Conservation (phyloP, 2,329 filamentous ascomycete genomes). For the Sarocladiaceae sp. region DNA sequence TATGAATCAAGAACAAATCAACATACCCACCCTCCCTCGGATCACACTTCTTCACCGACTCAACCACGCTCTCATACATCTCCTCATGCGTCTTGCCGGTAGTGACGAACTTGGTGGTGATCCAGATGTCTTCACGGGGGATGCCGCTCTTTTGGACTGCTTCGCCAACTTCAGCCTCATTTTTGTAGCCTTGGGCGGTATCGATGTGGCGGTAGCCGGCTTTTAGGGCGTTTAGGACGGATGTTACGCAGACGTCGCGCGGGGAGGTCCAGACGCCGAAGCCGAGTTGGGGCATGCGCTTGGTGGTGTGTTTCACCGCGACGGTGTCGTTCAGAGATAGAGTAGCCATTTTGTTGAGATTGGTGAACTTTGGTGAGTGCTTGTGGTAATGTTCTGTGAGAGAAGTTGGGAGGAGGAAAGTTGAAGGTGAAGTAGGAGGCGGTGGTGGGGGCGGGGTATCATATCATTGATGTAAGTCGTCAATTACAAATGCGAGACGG, state of each 20-base stretch:
- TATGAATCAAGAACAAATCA: slow-evolving; percentile 69
- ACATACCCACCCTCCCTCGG: slow-evolving; percentile 55
- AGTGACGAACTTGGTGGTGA: slow-evolving; percentile 54
- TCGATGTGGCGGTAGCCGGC: slow-evolving; percentile 55
- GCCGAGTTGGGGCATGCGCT: slow-evolving; percentile 57
- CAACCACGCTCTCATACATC: slow-evolving; percentile 54
- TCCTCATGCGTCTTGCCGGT: slow-evolving; percentile 43
- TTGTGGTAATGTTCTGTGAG: background rate
- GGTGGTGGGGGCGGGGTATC: too few species aligned
- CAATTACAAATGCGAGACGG: too few species aligned
- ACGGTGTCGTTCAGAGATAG: background rate
- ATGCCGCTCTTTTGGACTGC: slow-evolving; percentile 42
- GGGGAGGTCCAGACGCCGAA: slow-evolving; percentile 66
- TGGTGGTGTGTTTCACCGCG: background rate
- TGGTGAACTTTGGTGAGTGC: background rate
- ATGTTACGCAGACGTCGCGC: slow-evolving; percentile 46
- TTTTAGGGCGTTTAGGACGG: slow-evolving; percentile 50
- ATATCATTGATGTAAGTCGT: too few species aligned
- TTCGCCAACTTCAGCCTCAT: slow-evolving; percentile 43
- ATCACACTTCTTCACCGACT: slow-evolving; percentile 60
- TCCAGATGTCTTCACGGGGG: slow-evolving; percentile 41
- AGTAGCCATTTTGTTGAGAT: background rate
- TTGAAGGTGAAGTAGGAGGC: too few species aligned
- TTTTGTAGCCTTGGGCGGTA: slow-evolving; percentile 31
- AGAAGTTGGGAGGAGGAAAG: too few species aligned